phyloP scores from a whole-genome alignment of 1,284 basidiomycete species.

The Cryptococcus hybrid region DNA sequence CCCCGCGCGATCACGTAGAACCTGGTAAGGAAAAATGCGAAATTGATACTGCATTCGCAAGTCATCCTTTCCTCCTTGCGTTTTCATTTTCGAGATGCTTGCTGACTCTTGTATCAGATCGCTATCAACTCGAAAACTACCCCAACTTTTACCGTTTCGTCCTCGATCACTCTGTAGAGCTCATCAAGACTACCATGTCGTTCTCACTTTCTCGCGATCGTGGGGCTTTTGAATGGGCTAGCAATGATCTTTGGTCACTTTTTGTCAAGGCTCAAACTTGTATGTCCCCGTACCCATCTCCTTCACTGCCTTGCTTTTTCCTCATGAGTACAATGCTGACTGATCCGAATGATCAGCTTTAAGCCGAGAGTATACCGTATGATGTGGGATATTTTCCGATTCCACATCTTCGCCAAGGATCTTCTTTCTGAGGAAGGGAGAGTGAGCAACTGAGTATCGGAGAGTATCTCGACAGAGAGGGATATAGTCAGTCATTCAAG shows the following conservation, averaged over 20 bases:
- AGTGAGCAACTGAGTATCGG: slow-evolving; percentile 58
- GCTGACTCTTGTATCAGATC: slow-evolving; percentile 52
- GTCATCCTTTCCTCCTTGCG: slow-evolving; percentile 42
- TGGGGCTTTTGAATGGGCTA: slow-evolving; percentile 71
- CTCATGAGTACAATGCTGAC: slow-evolving; percentile 1
- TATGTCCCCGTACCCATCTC: slow-evolving; percentile 4
- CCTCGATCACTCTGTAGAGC: slow-evolving; percentile 54
- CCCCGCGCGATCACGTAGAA: slow-evolving; percentile 13
- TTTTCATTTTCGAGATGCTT: neutral
- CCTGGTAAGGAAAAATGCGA: slow-evolving; percentile 54
- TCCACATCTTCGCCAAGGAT: slow-evolving; percentile 64
- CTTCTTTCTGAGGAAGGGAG: slow-evolving; percentile 23
- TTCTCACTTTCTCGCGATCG: slow-evolving; percentile 68
- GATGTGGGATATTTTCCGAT: slow-evolving; percentile 71
- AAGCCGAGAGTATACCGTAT: slow-evolving; percentile 69
- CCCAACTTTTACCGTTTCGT: slow-evolving; percentile 77
- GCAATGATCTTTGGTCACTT: slow-evolving; percentile 59
- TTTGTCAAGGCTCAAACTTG: slow-evolving; percentile 62
- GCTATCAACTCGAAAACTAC: slow-evolving; percentile 75
- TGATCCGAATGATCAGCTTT: slow-evolving; percentile 36
- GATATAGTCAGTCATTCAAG: slow-evolving; percentile 65
- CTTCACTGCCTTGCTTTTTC: neutral
- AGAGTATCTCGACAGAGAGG: slow-evolving; percentile 62
- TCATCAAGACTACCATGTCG: slow-evolving; percentile 67
- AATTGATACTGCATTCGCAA: slow-evolving; percentile 62